These are phyloP conservation scores for Penicillium arizonense DNA, from an alignment of 495 filamentous ascomycete genomes.

Conservation along the genomic window DNA sequence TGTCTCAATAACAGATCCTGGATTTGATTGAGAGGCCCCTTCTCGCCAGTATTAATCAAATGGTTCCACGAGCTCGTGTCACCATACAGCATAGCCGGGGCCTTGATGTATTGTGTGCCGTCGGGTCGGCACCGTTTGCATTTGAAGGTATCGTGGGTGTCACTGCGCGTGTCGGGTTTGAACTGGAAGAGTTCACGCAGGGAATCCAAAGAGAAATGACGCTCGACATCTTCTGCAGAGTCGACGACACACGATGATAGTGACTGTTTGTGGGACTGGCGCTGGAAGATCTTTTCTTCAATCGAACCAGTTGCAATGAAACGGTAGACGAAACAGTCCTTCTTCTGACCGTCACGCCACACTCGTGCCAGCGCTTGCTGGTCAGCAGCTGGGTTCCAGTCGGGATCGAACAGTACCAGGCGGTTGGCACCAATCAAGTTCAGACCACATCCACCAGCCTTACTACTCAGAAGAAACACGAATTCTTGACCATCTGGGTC, in stretches of 20 bases:
- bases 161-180: constrained; percentile 75
- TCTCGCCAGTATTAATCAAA: constrained; percentile 74
- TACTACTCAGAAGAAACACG: constrained; percentile 91
- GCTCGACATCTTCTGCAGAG: constrained; percentile 91
- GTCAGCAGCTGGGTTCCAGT: constrained; percentile 99
- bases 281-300: constrained; percentile 99
- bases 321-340: constrained; percentile 98
- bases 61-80: constrained; percentile 99
- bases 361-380: constrained; percentile 96
- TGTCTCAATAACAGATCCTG: constrained; percentile 91
- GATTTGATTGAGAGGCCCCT: constrained; percentile 69
- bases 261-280: constrained; percentile 96
- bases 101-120: constrained; percentile 82
- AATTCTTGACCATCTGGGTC: constrained; percentile 89
- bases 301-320: constrained; percentile 98
- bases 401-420: constrained; percentile 94
- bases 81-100: constrained; percentile 91
- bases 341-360: constrained; percentile 98
- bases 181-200: constrained; percentile 93
- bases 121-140: constrained; percentile 92
- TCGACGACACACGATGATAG: constrained; percentile 98
- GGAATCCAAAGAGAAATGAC: constrained; percentile 89
- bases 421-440: constrained; percentile 98
- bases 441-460: constrained; percentile 94
- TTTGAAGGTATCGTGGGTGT: constrained; percentile 99